Evolutionary conservation across 192 early-diverging fungal species (phyloP), one percentile per base, ranked within the genome.

Genomic region (Gigaspora rosea): DNA sequence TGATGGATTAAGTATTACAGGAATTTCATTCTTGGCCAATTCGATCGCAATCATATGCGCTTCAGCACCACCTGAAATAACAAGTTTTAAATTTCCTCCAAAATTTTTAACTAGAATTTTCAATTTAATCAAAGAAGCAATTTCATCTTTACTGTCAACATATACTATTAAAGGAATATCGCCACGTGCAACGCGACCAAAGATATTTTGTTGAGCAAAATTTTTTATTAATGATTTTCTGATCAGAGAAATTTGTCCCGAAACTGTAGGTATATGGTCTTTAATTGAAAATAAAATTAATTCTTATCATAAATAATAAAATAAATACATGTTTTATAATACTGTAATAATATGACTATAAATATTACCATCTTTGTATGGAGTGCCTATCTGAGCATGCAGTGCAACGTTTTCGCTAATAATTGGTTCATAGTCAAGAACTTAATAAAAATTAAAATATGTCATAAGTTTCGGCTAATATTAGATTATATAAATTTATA

Each of bases 41-140:
- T 91, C 76, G 1, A 71, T 54, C 6, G 91, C 92, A 22, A 93
- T 81, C 4, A 90, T 79, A 80, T 88, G 86, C 18, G 93, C 88
- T 78, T 94, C 93, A 4, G 82, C 79, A n/a, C 90, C 92, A 58
- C 92, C 88, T 22, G 90, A 68, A n/a, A 94, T 82, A 2, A 87
- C 82, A 18, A 90, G n/a, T 54, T 76, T 76, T 46, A 84, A 46
- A 15, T 84, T 78, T 4, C 84, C 86, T 13, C 82, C 81, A 8
- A 76, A 48, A 50, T 51, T 16, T 50, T 83, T 80, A 8, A 89
- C 66, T 2, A 80, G 73, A 62, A 83, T 54, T 81, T 93, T 91
- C 12, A 93, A 74, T 9, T 76, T 83, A n/a, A 94, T 83, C 3
- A 94, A 10, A 15, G 86, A 84, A n/a, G 88, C 82, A 57, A 94